Percentiles rank a stretch among this genome's conserved stretches.
Conservation (phyloP, 2,329 filamentous ascomycete species). For the Fusarium setosum region DNA sequence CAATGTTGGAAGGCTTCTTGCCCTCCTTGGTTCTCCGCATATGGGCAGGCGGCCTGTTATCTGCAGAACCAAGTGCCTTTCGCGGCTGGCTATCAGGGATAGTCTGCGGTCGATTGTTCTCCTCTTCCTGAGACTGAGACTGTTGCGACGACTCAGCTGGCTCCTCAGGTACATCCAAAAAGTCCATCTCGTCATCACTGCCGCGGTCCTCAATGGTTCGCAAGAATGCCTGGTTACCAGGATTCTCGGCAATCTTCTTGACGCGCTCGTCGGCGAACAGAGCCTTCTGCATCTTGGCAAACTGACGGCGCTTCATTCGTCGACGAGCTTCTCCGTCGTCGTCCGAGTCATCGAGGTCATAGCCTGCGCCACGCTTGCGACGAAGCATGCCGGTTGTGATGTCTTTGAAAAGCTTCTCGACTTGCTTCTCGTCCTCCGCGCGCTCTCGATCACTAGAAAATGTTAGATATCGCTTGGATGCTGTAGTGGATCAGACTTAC, state of each 20-base stretch:
- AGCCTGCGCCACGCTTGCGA: conserved; percentile 83
- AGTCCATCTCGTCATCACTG: conserved; percentile 80
- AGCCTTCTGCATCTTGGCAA: conserved; percentile 90
- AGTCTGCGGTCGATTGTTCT: conserved; percentile 46
- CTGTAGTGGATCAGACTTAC: conserved; percentile 67
- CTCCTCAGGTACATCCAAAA: conserved; percentile 66
- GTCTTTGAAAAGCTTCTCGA: conserved; percentile 92
- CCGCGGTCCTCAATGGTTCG: conserved; percentile 87
- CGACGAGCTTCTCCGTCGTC: conserved; percentile 83
- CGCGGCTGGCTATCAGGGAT: conserved; percentile 65
- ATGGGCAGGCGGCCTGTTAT: conserved; percentile 67
- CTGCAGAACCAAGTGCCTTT: conserved; percentile 51
- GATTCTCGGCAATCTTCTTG: conserved; percentile 88
- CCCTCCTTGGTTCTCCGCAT: conserved; percentile 70
- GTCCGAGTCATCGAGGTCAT: conserved; percentile 90
- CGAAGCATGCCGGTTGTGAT: conserved; percentile 90
- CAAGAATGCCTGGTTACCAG: conserved; percentile 90
- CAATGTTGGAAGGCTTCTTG: conserved; percentile 78
- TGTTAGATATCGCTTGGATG: conserved; percentile 20
- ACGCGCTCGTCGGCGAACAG: conserved; percentile 90
- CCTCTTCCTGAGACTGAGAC: conserved; percentile 47
- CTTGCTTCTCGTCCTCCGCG: conserved; percentile 83
- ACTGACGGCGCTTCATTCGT: conserved; percentile 86
- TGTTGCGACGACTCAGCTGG: conserved; percentile 49
- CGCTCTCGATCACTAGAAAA: conserved; percentile 78